Evolutionary conservation across 768 basidiomycete genomes (phyloP).

Genomic region (Crucibulum laeve): DNA sequence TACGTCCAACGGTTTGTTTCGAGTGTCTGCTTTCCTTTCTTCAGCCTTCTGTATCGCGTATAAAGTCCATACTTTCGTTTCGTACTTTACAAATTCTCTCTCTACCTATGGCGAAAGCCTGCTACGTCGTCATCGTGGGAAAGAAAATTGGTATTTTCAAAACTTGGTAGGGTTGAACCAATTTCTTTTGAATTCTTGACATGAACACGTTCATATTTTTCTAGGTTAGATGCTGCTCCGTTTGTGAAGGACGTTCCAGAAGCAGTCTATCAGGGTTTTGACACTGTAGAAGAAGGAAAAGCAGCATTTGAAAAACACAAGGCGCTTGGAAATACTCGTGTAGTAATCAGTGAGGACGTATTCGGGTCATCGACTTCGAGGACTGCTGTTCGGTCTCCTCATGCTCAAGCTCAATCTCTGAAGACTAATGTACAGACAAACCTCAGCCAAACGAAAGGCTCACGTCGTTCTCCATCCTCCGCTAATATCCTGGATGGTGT

Average conservation of each 20-base stretch:
- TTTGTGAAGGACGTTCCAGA: constrained; percentile 39
- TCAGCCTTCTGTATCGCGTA: too few species aligned
- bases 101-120: constrained; percentile 29
- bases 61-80: too few species aligned
- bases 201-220: not conserved
- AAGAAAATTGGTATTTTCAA: constrained; percentile 32
- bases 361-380: too few species aligned
- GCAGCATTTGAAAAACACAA: constrained; percentile 22
- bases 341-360: too few species aligned
- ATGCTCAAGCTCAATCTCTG: too few species aligned
- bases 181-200: not conserved
- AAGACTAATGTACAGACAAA: too few species aligned
- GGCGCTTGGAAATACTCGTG: constrained; percentile 21
- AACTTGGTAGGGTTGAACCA: constrained; percentile 25
- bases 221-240: constrained; percentile 42
- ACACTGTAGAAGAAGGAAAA: constrained; percentile 35
- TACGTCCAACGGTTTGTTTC: too few species aligned
- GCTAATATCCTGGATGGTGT: too few species aligned
- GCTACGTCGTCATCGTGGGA: constrained; percentile 38
- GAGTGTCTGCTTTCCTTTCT: too few species aligned
- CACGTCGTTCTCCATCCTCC: too few species aligned
- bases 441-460: too few species aligned
- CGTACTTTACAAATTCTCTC: not conserved
- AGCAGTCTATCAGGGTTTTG: constrained; percentile 38
- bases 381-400: too few species aligned